Conservation (phyloP, 2,329 filamentous ascomycete species). For the Cryphonectria naterciae region DNA sequence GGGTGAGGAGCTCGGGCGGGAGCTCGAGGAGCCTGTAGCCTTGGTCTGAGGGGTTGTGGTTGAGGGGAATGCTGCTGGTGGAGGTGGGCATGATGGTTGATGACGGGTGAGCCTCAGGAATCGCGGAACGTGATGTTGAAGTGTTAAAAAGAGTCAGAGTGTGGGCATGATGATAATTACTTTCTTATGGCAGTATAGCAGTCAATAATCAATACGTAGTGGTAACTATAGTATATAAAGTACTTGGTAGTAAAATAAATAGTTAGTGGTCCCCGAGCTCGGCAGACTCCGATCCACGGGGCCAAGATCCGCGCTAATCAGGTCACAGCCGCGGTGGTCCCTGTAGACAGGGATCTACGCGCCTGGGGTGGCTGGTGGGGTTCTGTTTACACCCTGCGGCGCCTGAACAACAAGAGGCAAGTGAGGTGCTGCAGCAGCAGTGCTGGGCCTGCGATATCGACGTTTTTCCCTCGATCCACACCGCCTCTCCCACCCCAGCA, state of each 20-base stretch:
- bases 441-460: background rate
- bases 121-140: background rate
- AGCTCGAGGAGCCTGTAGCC: slow-evolving; percentile 67
- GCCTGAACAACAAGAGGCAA: background rate
- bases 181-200: no score
- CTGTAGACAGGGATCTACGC: slow-evolving; percentile 14
- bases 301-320: background rate
- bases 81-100: slow-evolving; percentile 41
- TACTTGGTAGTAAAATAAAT: background rate
- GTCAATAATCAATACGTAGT: background rate
- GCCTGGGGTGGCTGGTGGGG: slow-evolving; percentile 9
- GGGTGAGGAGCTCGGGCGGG: slow-evolving; percentile 59
- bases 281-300: background rate
- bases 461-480: slow-evolving; percentile 3
- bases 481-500: slow-evolving; percentile 9
- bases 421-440: background rate
- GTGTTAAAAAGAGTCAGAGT: no score
- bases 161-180: no score
- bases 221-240: no score
- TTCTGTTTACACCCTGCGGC: slow-evolving; percentile 7
- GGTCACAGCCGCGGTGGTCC: slow-evolving; percentile 10
- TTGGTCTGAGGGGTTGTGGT: slow-evolving; percentile 51
- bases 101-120: background rate
- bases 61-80: slow-evolving; percentile 54
- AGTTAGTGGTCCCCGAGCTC: background rate